Conservation (phyloP, 2,329 filamentous ascomycete genomes). For the Fusarium sp. region DNA sequence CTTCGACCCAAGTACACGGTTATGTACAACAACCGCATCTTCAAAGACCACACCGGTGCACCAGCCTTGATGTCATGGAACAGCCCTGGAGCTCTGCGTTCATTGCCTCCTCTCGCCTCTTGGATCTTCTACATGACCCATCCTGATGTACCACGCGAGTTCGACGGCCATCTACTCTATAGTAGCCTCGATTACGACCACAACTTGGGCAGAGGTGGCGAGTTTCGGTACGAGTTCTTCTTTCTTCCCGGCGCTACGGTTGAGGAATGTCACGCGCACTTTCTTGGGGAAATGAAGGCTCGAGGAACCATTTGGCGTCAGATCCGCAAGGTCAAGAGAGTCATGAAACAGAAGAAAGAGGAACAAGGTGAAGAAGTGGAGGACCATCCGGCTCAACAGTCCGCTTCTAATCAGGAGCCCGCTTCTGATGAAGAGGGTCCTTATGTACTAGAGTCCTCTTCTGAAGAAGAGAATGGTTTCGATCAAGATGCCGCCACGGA, state of each 20-base stretch:
- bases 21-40: neutral
- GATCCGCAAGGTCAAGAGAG: neutral
- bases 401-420: neutral
- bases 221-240: neutral
- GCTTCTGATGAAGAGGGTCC: neutral
- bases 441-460: no score
- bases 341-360: neutral
- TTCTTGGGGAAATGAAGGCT: neutral
- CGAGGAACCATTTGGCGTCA: neutral
- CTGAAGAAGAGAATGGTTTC: neutral
- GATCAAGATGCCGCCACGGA: neutral
- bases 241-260: neutral
- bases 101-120: neutral
- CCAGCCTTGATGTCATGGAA: neutral
- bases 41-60: neutral
- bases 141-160: neutral
- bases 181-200: neutral
- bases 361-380: neutral
- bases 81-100: neutral
- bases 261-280: neutral
- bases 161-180: neutral
- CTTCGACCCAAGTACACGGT: neutral
- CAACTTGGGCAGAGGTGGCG: neutral
- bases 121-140: neutral
- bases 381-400: neutral